phyloP scores from a whole-genome alignment of 257 asterid genomes.

The Echites panduratus region DNA sequence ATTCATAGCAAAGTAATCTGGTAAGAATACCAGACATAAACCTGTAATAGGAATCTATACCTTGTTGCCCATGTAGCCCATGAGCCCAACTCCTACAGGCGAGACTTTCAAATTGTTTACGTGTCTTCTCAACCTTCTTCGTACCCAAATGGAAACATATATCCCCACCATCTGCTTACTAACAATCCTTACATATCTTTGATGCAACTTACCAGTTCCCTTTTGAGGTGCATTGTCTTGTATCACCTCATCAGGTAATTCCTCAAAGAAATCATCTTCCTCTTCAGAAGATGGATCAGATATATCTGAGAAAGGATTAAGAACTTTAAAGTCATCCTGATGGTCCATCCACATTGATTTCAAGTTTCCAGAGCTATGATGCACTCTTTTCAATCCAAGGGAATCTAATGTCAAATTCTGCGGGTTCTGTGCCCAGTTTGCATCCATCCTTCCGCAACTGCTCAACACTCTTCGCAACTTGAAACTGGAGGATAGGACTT shows the following conservation, averaged over 20 bases:
- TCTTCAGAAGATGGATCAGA: conserved; percentile 42
- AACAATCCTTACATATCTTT: conserved; percentile 63
- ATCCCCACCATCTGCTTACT: conserved; percentile 99
- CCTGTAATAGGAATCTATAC: conserved; percentile 28
- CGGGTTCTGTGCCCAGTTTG: conserved; percentile 22
- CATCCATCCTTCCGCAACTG: conserved; percentile 53
- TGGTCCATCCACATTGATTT: conserved; percentile 40
- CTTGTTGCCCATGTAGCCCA: conserved; percentile 99
- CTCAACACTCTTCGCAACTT: conserved; percentile 60
- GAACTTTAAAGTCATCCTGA: conserved; percentile 37
- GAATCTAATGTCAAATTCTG: conserved; percentile 21
- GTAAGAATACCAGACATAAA: neutral
- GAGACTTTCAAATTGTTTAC: conserved; percentile 82
- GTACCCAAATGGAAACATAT: conserved; percentile 85
- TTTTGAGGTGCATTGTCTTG: conserved; percentile 15
- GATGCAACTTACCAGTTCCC: conserved; percentile 29
- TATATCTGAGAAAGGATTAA: conserved; percentile 42
- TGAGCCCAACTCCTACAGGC: conserved; percentile 90
- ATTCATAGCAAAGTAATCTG: neutral
- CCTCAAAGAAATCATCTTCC: conserved; percentile 47
- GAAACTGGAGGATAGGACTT: conserved; percentile 38
- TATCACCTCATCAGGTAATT: conserved; percentile 28
- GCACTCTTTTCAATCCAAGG: conserved; percentile 49
- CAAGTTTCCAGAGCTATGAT: conserved; percentile 61
- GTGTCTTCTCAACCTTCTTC: conserved; percentile 69